Conservation (phyloP, 1,284 basidiomycete genomes). For the Sutorius eximius region DNA sequence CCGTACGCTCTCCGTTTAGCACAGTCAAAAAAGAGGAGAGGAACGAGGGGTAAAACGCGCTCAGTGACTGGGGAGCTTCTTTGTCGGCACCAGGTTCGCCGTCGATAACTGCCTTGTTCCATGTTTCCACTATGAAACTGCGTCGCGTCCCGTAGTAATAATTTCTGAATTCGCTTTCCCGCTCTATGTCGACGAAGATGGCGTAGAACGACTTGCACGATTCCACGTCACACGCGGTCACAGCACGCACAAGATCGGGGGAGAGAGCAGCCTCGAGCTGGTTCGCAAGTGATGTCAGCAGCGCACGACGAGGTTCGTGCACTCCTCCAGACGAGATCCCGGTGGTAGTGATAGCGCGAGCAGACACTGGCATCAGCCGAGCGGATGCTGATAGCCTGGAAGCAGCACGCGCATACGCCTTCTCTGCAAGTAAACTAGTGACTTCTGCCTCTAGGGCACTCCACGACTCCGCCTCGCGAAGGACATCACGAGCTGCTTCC, state of each 20-base stretch:
- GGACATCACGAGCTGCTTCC: slow-evolving; percentile 81
- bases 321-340: slow-evolving; percentile 16
- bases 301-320: slow-evolving; percentile 77
- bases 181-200: slow-evolving; percentile 87
- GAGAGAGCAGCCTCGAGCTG: slow-evolving; percentile 89
- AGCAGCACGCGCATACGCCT: slow-evolving; percentile 82
- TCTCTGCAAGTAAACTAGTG: slow-evolving; percentile 74
- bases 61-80: slow-evolving; percentile 43
- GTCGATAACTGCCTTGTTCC: slow-evolving; percentile 60
- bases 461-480: slow-evolving; percentile 93
- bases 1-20: slow-evolving; percentile 69
- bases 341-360: slow-evolving; percentile 71
- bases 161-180: slow-evolving; percentile 86
- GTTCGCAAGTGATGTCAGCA: slow-evolving; percentile 90
- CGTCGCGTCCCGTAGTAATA: slow-evolving; percentile 89
- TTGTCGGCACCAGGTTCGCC: slow-evolving; percentile 29
- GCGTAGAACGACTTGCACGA: slow-evolving; percentile 77
- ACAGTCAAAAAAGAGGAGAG: slow-evolving; percentile 67
- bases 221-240: slow-evolving; percentile 71
- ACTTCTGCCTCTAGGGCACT: slow-evolving; percentile 91
- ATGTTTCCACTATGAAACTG: slow-evolving; percentile 60
- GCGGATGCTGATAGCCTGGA: slow-evolving; percentile 84
- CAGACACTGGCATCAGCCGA: slow-evolving; percentile 86
- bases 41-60: slow-evolving; percentile 72
- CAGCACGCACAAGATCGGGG: slow-evolving; percentile 80